phyloP scores from a whole-genome alignment of 2,329 filamentous ascomycete species.

The Zymoseptoria pseudotritici region DNA sequence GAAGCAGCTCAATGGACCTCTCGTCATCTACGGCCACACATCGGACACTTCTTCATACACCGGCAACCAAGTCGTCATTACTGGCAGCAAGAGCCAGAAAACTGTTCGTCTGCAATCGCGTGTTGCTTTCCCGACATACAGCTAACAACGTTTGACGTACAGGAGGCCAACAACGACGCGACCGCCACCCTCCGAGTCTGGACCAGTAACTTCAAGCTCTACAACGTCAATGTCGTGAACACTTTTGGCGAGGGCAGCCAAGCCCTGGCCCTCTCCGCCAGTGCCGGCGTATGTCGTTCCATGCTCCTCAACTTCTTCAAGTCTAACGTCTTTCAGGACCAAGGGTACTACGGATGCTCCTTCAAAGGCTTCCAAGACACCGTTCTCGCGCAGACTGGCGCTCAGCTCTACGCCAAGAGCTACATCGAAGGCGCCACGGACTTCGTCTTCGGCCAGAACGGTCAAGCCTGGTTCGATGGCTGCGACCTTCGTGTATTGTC shows the following conservation, averaged over 20 bases:
- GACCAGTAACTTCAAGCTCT: conserved; percentile 49
- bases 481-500: conserved; percentile 43
- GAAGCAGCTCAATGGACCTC: conserved; percentile 38
- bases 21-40: conserved; percentile 55
- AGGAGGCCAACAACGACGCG: conserved; percentile 45
- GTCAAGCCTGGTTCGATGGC: conserved; percentile 46
- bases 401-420: conserved; percentile 49
- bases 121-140: neutral
- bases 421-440: conserved; percentile 54
- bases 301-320: neutral
- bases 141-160: neutral
- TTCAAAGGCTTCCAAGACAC: conserved; percentile 50
- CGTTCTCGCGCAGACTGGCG: conserved; percentile 42
- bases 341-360: conserved; percentile 52
- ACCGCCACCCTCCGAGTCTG: conserved; percentile 45
- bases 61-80: conserved; percentile 52
- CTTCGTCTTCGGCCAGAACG: conserved; percentile 52
- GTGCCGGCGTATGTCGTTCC: conserved; percentile 30
- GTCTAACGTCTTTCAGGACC: conserved; percentile 26
- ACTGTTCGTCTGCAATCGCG: conserved; percentile 15
- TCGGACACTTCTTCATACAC: conserved; percentile 45
- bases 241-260: conserved; percentile 43
- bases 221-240: conserved; percentile 56
- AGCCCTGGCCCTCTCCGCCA: conserved; percentile 48
- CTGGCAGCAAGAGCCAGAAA: conserved; percentile 41